A percentile compares a stretch with the other conserved stretches of the same genome.
Evolutionary conservation across 176 grass and related monocot genomes (phyloP).

Genomic region (Cenchrus americanus): DNA sequence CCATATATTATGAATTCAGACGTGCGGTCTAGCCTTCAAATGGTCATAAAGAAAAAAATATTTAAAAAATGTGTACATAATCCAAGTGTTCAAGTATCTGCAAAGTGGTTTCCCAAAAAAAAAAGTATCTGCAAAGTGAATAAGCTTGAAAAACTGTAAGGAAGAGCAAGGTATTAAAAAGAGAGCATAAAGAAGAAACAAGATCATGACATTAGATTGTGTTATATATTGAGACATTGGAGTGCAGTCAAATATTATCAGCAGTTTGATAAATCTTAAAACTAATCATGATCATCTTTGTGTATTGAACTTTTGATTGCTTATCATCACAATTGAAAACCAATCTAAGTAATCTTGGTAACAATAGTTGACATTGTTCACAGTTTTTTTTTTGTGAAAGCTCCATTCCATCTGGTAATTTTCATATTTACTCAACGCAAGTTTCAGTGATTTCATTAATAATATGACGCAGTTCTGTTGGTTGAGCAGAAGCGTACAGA

Average conservation of each 20-base stretch:
- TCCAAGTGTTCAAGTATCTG: constrained; percentile 28
- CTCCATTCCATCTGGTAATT: constrained; percentile 5
- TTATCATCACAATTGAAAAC: constrained; percentile 13
- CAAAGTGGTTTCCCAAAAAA: too few relatives aligned
- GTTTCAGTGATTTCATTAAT: neutral
- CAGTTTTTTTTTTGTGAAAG: neutral
- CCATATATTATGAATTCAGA: constrained; percentile 89
- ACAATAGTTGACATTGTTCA: neutral
- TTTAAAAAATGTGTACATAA: constrained; percentile 22
- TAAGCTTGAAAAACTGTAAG: constrained; percentile 33
- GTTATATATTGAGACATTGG: constrained; percentile 17
- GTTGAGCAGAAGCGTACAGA: constrained; percentile 11
- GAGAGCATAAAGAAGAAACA: constrained; percentile 26
- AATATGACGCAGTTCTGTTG: neutral
- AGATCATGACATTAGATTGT: constrained; percentile 11
- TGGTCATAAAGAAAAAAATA: constrained; percentile 27
- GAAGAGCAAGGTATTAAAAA: constrained; percentile 11
- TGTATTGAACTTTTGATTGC: constrained; percentile 6
- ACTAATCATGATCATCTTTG: neutral
- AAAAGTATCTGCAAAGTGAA: constrained; percentile 23
- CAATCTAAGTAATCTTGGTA: constrained; percentile 25
- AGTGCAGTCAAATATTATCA: constrained; percentile 17
- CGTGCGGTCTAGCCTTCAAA: constrained; percentile 80
- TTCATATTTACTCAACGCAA: constrained; percentile 15
- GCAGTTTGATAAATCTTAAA: neutral